Conservation (phyloP, 768 basidiomycete species). For the Lactarius tabidus region DNA sequence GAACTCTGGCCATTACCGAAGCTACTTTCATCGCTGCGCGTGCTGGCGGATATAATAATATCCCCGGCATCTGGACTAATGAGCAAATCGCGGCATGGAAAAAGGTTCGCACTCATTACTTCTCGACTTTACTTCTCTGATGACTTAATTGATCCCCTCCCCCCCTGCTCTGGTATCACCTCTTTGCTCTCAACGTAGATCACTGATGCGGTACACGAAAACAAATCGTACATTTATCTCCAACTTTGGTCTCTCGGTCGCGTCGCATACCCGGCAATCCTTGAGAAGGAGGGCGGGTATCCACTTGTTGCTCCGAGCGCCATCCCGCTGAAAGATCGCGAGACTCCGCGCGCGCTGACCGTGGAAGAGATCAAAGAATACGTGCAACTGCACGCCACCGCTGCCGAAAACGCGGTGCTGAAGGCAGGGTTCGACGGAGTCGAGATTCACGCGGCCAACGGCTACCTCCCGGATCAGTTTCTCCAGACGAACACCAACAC, state of each 20-base stretch:
- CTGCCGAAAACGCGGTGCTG: slow-evolving; percentile 36
- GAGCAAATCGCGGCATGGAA: slow-evolving; percentile 56
- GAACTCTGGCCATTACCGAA: slow-evolving; percentile 56
- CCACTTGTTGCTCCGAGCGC: not conserved
- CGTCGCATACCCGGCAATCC: slow-evolving; percentile 23
- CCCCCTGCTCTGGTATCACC: no score
- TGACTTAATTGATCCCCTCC: not conserved
- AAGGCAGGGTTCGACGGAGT: slow-evolving; percentile 33
- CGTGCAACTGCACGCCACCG: slow-evolving; percentile 33
- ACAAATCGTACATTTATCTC: slow-evolving; percentile 39
- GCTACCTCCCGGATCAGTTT: slow-evolving; percentile 37
- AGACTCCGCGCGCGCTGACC: slow-evolving; percentile 42
- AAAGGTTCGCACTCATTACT: slow-evolving; percentile 30
- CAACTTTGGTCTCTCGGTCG: slow-evolving; percentile 52
- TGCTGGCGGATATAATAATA: slow-evolving; percentile 46
- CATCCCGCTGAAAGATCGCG: not conserved
- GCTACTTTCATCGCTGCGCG: slow-evolving; percentile 48
- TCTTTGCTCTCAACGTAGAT: slow-evolving; percentile 7
- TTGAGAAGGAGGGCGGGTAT: not conserved
- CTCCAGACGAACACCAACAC: slow-evolving; percentile 36
- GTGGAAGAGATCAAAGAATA: slow-evolving; percentile 48
- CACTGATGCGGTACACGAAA: slow-evolving; percentile 37
- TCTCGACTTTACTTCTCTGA: not conserved
- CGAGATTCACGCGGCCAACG: slow-evolving; percentile 33
- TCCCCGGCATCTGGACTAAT: slow-evolving; percentile 61